These are phyloP conservation scores for Solanum piurae DNA, from an alignment of 257 asterid species.

Conservation along the genomic window DNA sequence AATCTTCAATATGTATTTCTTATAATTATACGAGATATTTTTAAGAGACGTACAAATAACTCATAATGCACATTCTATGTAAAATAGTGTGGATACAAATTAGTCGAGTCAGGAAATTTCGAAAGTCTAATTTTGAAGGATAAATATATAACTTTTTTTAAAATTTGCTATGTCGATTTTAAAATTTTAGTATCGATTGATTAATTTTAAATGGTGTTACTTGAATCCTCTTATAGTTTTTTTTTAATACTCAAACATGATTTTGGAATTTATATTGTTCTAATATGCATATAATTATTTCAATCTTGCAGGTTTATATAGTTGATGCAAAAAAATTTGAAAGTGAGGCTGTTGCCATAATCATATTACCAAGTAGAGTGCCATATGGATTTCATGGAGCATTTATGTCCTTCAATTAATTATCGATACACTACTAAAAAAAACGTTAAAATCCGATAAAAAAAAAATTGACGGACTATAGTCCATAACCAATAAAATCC, in stretches of 20 bases:
- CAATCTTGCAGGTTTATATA: constrained; percentile 10
- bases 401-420: neutral
- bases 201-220: too few relatives aligned
- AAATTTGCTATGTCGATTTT: too few relatives aligned
- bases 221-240: too few relatives aligned
- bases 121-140: too few relatives aligned
- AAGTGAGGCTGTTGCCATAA: constrained; percentile 11
- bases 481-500: too few relatives aligned
- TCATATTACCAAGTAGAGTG: constrained; percentile 19
- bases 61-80: too few relatives aligned
- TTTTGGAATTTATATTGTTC: neutral
- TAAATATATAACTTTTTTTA: too few relatives aligned
- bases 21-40: neutral
- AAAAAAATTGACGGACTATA: too few relatives aligned
- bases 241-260: too few relatives aligned
- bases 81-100: too few relatives aligned
- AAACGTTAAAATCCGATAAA: neutral
- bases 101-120: neutral
- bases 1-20: neutral
- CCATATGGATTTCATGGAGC: constrained; percentile 35
- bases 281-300: neutral
- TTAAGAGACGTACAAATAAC: too few relatives aligned
- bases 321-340: constrained; percentile 19
- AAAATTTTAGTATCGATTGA: too few relatives aligned
- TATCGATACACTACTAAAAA: neutral